Conservation (phyloP, 176 grass and related monocot species). For the Aegilops longissima region DNA sequence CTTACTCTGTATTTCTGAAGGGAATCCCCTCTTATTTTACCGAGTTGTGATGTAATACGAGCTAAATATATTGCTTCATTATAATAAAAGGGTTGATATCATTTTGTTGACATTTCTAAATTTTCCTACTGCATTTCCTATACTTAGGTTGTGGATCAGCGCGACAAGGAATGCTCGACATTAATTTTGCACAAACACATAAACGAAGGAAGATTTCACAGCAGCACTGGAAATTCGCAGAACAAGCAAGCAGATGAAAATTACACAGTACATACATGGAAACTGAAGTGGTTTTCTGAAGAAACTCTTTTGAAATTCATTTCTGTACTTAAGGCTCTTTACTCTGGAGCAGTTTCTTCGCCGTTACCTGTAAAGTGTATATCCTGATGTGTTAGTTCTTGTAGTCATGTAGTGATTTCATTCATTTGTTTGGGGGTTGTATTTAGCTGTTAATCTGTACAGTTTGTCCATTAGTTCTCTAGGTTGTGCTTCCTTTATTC, state of each 20-base stretch:
- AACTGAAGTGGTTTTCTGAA: slow-evolving; percentile 73
- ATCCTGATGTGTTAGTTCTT: slow-evolving; percentile 52
- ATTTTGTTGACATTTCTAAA: background rate
- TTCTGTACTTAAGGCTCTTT: slow-evolving; percentile 70
- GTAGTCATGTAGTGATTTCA: slow-evolving; percentile 54
- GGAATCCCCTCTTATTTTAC: background rate
- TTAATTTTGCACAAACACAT: slow-evolving; percentile 44
- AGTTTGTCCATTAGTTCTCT: slow-evolving; percentile 35
- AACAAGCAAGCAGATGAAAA: slow-evolving; percentile 40
- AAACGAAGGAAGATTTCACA: slow-evolving; percentile 16
- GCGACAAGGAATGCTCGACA: slow-evolving; percentile 54
- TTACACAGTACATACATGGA: slow-evolving; percentile 56
- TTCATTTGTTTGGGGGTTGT: slow-evolving; percentile 68
- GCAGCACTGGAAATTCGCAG: slow-evolving; percentile 15
- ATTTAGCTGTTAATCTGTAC: slow-evolving; percentile 43
- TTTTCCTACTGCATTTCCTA: slow-evolving; percentile 10
- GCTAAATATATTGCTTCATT: background rate
- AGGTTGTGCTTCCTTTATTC: slow-evolving; percentile 23
- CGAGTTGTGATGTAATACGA: background rate
- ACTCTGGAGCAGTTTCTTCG: slow-evolving; percentile 37
- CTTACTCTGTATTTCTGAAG: background rate
- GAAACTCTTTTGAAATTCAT: slow-evolving; percentile 78
- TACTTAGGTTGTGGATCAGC: slow-evolving; percentile 64
- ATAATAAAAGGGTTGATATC: background rate
- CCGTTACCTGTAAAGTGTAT: slow-evolving; percentile 79